Conservation (phyloP, 2,329 filamentous ascomycete species). For the Orbilia oligospora region DNA sequence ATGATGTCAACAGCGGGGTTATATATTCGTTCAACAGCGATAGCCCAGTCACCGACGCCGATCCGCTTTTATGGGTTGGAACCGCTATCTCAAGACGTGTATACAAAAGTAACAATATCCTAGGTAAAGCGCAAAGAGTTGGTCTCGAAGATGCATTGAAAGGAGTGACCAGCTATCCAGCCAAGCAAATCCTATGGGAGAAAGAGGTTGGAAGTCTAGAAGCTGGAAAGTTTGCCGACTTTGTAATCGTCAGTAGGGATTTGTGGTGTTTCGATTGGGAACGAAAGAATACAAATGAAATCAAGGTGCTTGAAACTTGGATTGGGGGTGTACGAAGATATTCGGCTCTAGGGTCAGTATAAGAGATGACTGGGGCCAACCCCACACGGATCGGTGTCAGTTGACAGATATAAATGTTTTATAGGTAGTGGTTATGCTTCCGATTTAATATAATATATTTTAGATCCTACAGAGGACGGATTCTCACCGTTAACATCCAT, state of each 20-base stretch:
- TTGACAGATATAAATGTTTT: too few species aligned
- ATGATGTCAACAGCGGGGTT: slow-evolving; percentile 24
- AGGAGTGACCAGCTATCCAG: slow-evolving; percentile 43
- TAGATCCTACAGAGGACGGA: too few species aligned
- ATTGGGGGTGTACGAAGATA: slow-evolving; percentile 33
- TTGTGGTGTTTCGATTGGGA: slow-evolving; percentile 46
- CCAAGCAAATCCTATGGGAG: slow-evolving; percentile 40
- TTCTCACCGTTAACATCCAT: too few species aligned
- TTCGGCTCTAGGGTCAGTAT: neutral
- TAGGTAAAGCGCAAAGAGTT: slow-evolving; percentile 39
- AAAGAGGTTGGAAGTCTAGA: slow-evolving; percentile 39
- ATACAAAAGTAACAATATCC: slow-evolving; percentile 28
- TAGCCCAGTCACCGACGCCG: slow-evolving; percentile 49
- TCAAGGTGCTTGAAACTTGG: slow-evolving; percentile 52
- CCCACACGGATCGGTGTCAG: too few species aligned
- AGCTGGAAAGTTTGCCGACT: slow-evolving; percentile 46
- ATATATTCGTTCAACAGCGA: slow-evolving; percentile 57
- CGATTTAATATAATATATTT: too few species aligned
- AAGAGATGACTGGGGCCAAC: neutral
- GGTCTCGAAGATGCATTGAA: slow-evolving; percentile 36
- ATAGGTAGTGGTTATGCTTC: too few species aligned
- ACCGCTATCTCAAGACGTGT: slow-evolving; percentile 54
- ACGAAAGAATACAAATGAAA: neutral
- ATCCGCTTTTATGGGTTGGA: slow-evolving; percentile 51
- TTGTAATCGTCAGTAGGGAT: slow-evolving; percentile 37